These are phyloP conservation scores for Lasiosphaeria hispida DNA, from an alignment of 495 filamentous ascomycete species.

Conservation along the genomic window DNA sequence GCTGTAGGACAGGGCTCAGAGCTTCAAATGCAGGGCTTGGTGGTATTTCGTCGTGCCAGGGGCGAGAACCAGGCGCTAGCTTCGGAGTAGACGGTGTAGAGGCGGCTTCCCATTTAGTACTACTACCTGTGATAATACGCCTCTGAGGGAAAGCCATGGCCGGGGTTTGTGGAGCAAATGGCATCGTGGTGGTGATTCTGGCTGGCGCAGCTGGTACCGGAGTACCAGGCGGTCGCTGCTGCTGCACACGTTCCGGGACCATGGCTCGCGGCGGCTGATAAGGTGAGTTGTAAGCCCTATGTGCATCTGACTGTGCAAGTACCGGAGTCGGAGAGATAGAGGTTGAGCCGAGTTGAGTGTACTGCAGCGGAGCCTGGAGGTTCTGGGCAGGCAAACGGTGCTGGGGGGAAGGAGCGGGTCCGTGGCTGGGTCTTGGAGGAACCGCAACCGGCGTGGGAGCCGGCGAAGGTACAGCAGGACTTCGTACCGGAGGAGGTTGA, in stretches of 20 bases:
- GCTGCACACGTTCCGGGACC: constrained; percentile 24
- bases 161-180: constrained; percentile 25
- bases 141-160: constrained; percentile 8
- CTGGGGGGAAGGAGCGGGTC: constrained; percentile 16
- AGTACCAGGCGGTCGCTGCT: constrained; percentile 12
- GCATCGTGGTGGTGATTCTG: constrained; percentile 14
- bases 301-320: constrained; percentile 21
- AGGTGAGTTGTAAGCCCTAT: constrained; percentile 38
- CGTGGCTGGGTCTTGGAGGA: constrained; percentile 18
- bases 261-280: constrained; percentile 40
- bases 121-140: constrained; percentile 31
- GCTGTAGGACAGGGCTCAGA: constrained; percentile 39
- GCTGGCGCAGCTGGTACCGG: constrained; percentile 21
- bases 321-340: constrained; percentile 9
- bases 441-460: constrained; percentile 25
- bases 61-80: constrained; percentile 19
- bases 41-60: constrained; percentile 30
- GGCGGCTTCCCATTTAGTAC: constrained; percentile 48
- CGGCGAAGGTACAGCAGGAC: constrained; percentile 21
- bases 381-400: constrained; percentile 4
- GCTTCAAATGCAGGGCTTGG: constrained; percentile 45
- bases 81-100: constrained; percentile 48
- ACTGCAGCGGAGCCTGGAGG: constrained; percentile 28
- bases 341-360: constrained; percentile 20
- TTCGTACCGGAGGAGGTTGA: constrained; percentile 16